These are phyloP conservation scores for Aspergillus calidoustus DNA, from an alignment of 2,329 filamentous ascomycete species.

Conservation along the genomic window DNA sequence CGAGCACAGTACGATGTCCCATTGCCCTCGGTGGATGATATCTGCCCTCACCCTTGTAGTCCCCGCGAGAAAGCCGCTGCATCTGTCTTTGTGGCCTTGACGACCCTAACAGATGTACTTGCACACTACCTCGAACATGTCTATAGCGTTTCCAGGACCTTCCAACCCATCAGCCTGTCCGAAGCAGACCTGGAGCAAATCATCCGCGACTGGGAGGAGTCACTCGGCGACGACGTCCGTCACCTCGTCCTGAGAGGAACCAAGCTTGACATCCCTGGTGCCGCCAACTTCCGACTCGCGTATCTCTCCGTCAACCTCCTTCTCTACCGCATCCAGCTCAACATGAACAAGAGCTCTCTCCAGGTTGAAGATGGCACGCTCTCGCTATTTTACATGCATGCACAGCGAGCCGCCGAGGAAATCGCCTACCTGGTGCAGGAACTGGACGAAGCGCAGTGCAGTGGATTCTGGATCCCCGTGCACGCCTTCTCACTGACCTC, in stretches of 20 bases:
- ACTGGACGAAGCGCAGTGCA: conserved; percentile 48
- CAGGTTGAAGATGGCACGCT: conserved; percentile 21
- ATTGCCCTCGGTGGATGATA: conserved; percentile 43
- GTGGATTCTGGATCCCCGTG: conserved; percentile 57
- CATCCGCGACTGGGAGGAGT: conserved; percentile 53
- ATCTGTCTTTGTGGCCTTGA: conserved; percentile 52
- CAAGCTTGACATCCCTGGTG: conserved; percentile 49
- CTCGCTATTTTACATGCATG: conserved; percentile 45
- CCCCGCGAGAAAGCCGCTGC: conserved; percentile 32
- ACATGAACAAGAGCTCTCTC: conserved; percentile 36
- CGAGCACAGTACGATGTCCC: conserved; percentile 56
- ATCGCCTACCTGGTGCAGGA: conserved; percentile 56
- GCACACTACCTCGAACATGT: conserved; percentile 41
- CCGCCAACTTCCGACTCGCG: conserved; percentile 57
- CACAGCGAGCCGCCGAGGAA: conserved; percentile 53
- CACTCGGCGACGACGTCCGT: conserved; percentile 44
- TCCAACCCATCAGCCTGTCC: conserved; percentile 26
- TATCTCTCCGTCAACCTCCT: conserved; percentile 57
- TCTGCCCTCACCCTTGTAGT: conserved; percentile 28
- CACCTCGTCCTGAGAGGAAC: conserved; percentile 50
- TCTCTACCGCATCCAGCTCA: conserved; percentile 53
- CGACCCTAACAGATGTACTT: conserved; percentile 51
- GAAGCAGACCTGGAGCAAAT: conserved; percentile 42
- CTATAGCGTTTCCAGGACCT: conserved; percentile 38
- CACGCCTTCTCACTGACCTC: conserved; percentile 55